phyloP scores from a whole-genome alignment of 257 asterid species.

The Fraxinus quadrangulata region DNA sequence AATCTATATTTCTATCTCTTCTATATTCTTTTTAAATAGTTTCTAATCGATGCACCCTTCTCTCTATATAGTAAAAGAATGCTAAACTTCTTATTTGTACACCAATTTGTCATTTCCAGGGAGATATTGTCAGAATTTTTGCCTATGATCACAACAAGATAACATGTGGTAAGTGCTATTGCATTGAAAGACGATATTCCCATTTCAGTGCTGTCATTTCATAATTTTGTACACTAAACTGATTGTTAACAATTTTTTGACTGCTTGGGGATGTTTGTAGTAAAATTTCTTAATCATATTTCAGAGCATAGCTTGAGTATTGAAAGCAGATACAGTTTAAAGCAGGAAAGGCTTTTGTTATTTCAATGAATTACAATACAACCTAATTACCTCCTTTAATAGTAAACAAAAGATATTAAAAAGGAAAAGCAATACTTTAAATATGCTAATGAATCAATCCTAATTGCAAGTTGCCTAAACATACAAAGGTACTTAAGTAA shows the following conservation, averaged over 20 bases:
- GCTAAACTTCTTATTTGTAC: constrained; percentile 25
- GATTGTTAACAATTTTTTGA: background rate
- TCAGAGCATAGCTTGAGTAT: background rate
- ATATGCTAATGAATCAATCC: too few species aligned
- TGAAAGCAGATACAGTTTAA: too few species aligned
- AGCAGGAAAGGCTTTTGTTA: too few species aligned
- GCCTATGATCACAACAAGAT: constrained; percentile 94
- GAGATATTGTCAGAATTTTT: constrained; percentile 84
- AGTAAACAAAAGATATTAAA: too few species aligned
- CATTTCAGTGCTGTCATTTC: constrained; percentile 15
- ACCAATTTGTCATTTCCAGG: constrained; percentile 57
- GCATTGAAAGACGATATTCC: constrained; percentile 18
- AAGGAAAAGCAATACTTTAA: too few species aligned
- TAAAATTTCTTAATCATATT: constrained; percentile 1
- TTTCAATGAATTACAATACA: too few species aligned
- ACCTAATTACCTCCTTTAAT: too few species aligned
- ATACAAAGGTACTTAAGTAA: too few species aligned
- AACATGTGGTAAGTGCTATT: constrained; percentile 81
- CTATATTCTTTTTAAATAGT: background rate
- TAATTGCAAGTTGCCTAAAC: too few species aligned
- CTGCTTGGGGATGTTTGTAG: constrained; percentile 8
- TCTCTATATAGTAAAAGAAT: background rate
- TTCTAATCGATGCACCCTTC: constrained; percentile 7
- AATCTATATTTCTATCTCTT: background rate
- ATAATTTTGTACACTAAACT: background rate